phyloP scores from a whole-genome alignment of 78 protist species.

The Dictyostelium intermedium region DNA sequence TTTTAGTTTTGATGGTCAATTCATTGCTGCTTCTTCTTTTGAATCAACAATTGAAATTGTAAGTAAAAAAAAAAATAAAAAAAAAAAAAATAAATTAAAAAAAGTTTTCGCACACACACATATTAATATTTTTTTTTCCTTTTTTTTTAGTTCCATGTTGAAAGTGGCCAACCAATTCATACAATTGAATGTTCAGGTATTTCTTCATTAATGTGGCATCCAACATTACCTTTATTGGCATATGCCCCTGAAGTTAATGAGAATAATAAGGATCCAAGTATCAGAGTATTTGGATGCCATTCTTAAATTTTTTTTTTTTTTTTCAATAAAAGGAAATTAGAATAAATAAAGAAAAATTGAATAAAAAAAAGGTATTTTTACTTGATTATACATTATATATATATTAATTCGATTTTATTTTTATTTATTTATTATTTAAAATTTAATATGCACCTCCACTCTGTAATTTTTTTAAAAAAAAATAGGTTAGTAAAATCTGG shows the following conservation, averaged over 20 bases:
- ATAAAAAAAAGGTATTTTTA: not conserved
- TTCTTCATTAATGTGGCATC: slow-evolving; percentile 52
- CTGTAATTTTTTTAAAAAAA: not conserved
- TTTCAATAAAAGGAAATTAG: not conserved
- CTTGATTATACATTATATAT: not conserved
- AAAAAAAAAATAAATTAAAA: no score
- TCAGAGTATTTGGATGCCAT: slow-evolving; percentile 55
- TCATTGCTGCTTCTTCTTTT: slow-evolving; percentile 43
- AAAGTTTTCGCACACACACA: no score
- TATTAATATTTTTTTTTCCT: not conserved
- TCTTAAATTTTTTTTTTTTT: not conserved
- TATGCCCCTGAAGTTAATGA: slow-evolving; percentile 33
- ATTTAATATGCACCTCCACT: slow-evolving; percentile 46
- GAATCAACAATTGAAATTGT: slow-evolving; percentile 58
- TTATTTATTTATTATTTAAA: not conserved
- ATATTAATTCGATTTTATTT: not conserved
- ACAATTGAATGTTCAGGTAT: slow-evolving; percentile 15
- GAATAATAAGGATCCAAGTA: slow-evolving; percentile 8
- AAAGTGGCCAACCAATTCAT: slow-evolving; percentile 61
- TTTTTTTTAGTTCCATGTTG: slow-evolving; percentile 45
- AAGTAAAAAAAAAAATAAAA: not conserved
- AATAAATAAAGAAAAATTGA: not conserved
- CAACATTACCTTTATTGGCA: slow-evolving; percentile 50
- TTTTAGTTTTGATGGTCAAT: slow-evolving; percentile 75
- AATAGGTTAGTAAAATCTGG: not conserved